phyloP scores from a whole-genome alignment of 129 eudicot genomes.

The Flaveria trinervia region DNA sequence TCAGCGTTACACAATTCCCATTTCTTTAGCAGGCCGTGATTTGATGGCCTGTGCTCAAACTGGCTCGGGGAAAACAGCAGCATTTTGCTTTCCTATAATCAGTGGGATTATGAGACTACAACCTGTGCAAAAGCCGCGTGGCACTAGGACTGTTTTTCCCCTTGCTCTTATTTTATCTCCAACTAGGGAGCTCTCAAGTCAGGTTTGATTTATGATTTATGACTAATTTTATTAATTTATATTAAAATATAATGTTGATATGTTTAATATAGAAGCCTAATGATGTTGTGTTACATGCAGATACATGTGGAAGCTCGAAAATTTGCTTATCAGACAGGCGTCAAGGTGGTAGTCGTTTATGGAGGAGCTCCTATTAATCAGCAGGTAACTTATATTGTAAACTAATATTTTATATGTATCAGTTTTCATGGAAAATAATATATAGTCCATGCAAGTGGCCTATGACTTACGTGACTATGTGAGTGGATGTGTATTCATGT shows the following conservation, averaged over 20 bases:
- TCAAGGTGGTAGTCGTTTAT: conserved; percentile 80
- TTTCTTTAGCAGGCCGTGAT: conserved; percentile 75
- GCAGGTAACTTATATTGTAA: conserved; percentile 45
- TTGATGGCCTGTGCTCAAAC: conserved; percentile 95
- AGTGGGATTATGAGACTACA: conserved; percentile 54
- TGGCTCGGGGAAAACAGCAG: conserved; percentile 89
- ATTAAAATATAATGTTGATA: conserved; percentile 12
- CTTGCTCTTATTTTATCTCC: conserved; percentile 78
- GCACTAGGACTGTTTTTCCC: conserved; percentile 49
- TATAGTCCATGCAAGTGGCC: not conserved
- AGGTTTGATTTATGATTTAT: conserved; percentile 48
- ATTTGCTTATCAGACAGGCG: conserved; percentile 80
- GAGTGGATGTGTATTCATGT: conserved; percentile 8
- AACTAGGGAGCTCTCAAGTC: conserved; percentile 76
- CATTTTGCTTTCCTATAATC: conserved; percentile 84
- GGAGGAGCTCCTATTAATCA: conserved; percentile 80
- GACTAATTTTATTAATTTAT: not conserved
- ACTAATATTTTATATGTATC: not conserved
- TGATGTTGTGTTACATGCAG: conserved; percentile 34
- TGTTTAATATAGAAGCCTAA: not conserved
- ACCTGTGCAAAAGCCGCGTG: conserved; percentile 33
- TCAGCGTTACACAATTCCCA: conserved; percentile 79
- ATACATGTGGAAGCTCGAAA: conserved; percentile 77
- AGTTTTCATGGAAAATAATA: not conserved
- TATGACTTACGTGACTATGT: not conserved